A percentile compares a stretch with the other conserved stretches of the same genome.
These are phyloP conservation scores for Fusarium sulawesiense DNA, from an alignment of 2,329 filamentous ascomycete species.

Conservation along the genomic window DNA sequence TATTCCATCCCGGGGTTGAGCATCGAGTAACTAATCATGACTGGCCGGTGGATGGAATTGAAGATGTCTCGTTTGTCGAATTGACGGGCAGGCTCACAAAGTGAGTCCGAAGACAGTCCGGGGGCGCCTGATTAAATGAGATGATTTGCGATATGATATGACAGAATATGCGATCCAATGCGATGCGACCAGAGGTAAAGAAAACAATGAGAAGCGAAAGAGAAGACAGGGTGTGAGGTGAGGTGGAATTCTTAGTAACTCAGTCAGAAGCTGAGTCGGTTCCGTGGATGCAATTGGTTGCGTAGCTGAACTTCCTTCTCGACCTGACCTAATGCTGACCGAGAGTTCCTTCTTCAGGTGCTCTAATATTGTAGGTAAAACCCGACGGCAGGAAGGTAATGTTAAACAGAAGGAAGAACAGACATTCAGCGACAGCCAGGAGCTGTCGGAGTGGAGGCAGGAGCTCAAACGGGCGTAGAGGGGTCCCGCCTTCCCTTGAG, in stretches of 20 bases:
- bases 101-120: conserved; percentile 11
- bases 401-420: conserved; percentile 13
- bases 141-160: conserved; percentile 4
- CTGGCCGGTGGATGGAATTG: conserved; percentile 4
- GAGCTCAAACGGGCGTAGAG: conserved; percentile 13
- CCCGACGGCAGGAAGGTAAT: not conserved
- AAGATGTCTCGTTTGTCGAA: conserved; percentile 22
- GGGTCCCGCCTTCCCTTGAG: conserved; percentile 27
- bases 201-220: not conserved
- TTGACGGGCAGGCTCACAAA: not conserved
- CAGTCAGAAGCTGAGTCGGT: conserved; percentile 5
- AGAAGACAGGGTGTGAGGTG: not conserved
- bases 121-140: conserved; percentile 3
- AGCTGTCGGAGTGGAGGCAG: conserved; percentile 22
- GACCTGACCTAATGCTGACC: conserved; percentile 1
- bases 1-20: conserved; percentile 31
- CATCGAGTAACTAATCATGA: conserved; percentile 40
- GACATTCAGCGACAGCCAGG: conserved; percentile 7
- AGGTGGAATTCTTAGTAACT: not conserved
- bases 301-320: not conserved
- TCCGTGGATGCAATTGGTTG: conserved; percentile 14
- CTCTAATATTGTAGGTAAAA: conserved; percentile 4
- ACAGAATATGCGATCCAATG: conserved; percentile 6
- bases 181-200: not conserved
- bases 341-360: not conserved